phyloP scores from a whole-genome alignment of 257 asterid genomes.

The Solanum rostratum region DNA sequence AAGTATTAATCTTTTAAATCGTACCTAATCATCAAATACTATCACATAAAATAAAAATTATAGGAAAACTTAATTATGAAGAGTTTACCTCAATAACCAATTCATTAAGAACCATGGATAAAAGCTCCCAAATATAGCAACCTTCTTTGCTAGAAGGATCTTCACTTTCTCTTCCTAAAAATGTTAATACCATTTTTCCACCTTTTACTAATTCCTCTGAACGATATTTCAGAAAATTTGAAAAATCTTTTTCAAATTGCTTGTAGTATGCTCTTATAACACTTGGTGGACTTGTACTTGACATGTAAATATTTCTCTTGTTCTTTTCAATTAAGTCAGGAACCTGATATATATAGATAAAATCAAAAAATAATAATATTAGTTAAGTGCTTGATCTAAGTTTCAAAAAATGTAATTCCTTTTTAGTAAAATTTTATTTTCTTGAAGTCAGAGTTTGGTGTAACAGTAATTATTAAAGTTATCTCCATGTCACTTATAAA shows the following conservation, averaged over 20 bases:
- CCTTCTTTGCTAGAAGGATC: slow-evolving; percentile 39
- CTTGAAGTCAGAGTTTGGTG: too few species aligned
- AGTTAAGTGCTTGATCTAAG: too few species aligned
- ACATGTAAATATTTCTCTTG: slow-evolving; percentile 36
- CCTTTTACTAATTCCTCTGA: slow-evolving; percentile 42
- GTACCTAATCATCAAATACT: neutral
- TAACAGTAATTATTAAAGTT: too few species aligned
- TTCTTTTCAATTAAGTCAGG: slow-evolving; percentile 30
- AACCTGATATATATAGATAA: slow-evolving; percentile 13
- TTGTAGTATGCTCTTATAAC: slow-evolving; percentile 43
- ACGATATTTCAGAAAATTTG: slow-evolving; percentile 33
- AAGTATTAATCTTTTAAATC: neutral
- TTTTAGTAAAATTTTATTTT: too few species aligned
- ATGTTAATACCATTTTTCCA: slow-evolving; percentile 59
- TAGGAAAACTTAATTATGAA: neutral
- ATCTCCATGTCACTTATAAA: too few species aligned
- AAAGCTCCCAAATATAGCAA: slow-evolving; percentile 52
- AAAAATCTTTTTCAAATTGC: slow-evolving; percentile 46
- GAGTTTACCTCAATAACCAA: slow-evolving; percentile 36
- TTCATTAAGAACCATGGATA: slow-evolving; percentile 32
- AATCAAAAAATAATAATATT: too few species aligned
- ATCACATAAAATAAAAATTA: neutral
- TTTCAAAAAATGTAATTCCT: too few species aligned
- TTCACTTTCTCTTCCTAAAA: slow-evolving; percentile 45
- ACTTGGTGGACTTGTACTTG: slow-evolving; percentile 24